phyloP scores from a whole-genome alignment of 2,329 filamentous ascomycete species.

The Capronia americana region DNA sequence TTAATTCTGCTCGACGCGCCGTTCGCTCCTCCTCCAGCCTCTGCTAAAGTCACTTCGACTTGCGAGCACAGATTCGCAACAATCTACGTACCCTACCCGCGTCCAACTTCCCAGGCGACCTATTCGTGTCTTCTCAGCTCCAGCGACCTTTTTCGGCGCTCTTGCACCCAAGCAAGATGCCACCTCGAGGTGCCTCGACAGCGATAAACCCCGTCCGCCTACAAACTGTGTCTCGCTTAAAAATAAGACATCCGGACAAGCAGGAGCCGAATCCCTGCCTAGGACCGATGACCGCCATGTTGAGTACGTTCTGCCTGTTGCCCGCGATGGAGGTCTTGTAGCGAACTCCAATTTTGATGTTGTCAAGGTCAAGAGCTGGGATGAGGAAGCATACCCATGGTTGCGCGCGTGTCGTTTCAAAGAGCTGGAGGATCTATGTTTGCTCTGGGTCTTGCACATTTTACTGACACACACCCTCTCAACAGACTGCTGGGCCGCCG shows the following conservation, averaged over 20 bases:
- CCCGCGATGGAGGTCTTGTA: not conserved
- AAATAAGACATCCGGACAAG: slow-evolving; percentile 68
- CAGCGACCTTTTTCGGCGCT: not conserved
- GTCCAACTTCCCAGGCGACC: not conserved
- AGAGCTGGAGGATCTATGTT: not conserved
- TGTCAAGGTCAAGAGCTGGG: not conserved
- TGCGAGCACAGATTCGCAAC: not conserved
- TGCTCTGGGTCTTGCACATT: slow-evolving; percentile 1
- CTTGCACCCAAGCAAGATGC: slow-evolving; percentile 45
- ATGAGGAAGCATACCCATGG: not conserved
- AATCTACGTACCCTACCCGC: not conserved
- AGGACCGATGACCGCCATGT: slow-evolving; percentile 69
- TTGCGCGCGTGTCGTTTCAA: not conserved
- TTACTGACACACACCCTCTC: slow-evolving; percentile 22
- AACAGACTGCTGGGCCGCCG: slow-evolving; percentile 53
- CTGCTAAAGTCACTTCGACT: not conserved
- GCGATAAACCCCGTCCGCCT: slow-evolving; percentile 54
- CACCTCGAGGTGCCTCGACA: slow-evolving; percentile 52
- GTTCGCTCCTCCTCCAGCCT: not conserved
- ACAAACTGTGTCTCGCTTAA: slow-evolving; percentile 61
- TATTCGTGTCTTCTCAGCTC: not conserved
- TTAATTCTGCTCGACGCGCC: not conserved
- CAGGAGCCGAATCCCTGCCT: slow-evolving; percentile 69
- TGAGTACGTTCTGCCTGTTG: slow-evolving; percentile 58
- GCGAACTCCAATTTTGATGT: not conserved